phyloP scores from a whole-genome alignment of 2,329 filamentous ascomycete species.

The Phaeosphaeria sp. region DNA sequence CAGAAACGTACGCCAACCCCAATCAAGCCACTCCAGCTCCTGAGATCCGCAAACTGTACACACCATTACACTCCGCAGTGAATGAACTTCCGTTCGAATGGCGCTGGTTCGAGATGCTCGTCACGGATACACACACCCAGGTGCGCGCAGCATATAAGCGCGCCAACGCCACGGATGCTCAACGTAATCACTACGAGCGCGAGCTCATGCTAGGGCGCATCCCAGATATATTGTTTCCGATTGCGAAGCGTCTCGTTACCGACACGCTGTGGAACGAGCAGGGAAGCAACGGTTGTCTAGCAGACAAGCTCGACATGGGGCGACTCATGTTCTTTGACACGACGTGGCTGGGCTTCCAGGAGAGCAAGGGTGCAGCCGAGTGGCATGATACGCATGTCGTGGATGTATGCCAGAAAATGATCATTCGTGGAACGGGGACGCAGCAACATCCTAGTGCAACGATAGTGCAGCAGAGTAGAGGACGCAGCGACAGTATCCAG shows the following conservation, averaged over 20 bases:
- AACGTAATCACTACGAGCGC: conserved; percentile 58
- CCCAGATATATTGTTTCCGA: conserved; percentile 58
- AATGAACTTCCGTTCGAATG: conserved; percentile 52
- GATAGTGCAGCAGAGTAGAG: conserved; percentile 8
- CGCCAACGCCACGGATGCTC: conserved; percentile 52
- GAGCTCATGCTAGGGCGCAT: conserved; percentile 60
- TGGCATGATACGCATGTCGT: conserved; percentile 68
- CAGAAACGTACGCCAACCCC: conserved; percentile 37
- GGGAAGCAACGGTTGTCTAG: conserved; percentile 57
- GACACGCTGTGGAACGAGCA: conserved; percentile 35
- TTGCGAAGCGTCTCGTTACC: conserved; percentile 56
- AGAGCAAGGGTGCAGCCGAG: conserved; percentile 62
- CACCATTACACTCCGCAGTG: conserved; percentile 44
- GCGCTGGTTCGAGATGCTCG: conserved; percentile 54
- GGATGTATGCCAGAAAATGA: conserved; percentile 63
- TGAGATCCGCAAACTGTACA: conserved; percentile 53
- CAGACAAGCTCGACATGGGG: conserved; percentile 67
- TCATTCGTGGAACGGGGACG: conserved; percentile 40
- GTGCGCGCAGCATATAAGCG: conserved; percentile 65
- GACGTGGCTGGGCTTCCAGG: conserved; percentile 69
- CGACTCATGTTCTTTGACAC: conserved; percentile 77
- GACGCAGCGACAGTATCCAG: conserved; percentile 31
- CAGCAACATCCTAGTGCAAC: conserved; percentile 27
- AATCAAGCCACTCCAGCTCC: conserved; percentile 51
- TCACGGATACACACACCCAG: conserved; percentile 68